Percentiles rank a stretch among this genome's conserved stretches.
These are phyloP conservation scores for Secale cereale DNA, from an alignment of 176 grass and related monocot genomes.

Conservation along the genomic window DNA sequence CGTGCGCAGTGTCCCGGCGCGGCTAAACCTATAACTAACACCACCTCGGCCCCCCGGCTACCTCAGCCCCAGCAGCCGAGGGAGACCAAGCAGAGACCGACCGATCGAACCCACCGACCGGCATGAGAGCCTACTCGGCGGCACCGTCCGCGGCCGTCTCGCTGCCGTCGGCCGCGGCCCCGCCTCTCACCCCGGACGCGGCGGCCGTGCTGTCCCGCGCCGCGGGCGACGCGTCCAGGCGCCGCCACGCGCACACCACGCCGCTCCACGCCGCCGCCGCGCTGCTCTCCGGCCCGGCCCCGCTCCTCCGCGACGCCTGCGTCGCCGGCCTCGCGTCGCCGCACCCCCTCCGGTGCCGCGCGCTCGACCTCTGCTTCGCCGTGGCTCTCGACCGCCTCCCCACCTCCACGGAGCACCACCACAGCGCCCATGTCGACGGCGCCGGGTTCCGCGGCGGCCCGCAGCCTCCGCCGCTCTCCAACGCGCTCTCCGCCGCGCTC, in stretches of 20 bases:
- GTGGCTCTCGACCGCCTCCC: slow-evolving; percentile 82
- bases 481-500: slow-evolving; percentile 77
- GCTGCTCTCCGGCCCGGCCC: slow-evolving; percentile 60
- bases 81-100: background rate
- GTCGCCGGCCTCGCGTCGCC: slow-evolving; percentile 30
- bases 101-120: background rate
- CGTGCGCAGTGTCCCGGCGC: background rate
- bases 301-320: slow-evolving; percentile 66
- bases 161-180: slow-evolving; percentile 40
- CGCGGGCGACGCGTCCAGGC: slow-evolving; percentile 49
- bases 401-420: slow-evolving; percentile 30
- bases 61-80: background rate
- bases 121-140: slow-evolving; percentile 52
- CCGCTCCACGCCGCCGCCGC: slow-evolving; percentile 73
- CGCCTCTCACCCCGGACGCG: slow-evolving; percentile 64
- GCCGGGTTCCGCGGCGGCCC: background rate
- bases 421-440: background rate
- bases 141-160: slow-evolving; percentile 26
- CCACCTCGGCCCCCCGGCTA: slow-evolving; percentile 2
- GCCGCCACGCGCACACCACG: slow-evolving; percentile 71
- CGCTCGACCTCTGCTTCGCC: slow-evolving; percentile 88
- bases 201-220: slow-evolving; percentile 55
- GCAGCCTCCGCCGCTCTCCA: slow-evolving; percentile 51
- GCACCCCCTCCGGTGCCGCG: slow-evolving; percentile 69
- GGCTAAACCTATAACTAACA: slow-evolving; percentile 27